These are phyloP conservation scores for Penicillium salamii DNA, from an alignment of 495 filamentous ascomycete species.

Conservation along the genomic window DNA sequence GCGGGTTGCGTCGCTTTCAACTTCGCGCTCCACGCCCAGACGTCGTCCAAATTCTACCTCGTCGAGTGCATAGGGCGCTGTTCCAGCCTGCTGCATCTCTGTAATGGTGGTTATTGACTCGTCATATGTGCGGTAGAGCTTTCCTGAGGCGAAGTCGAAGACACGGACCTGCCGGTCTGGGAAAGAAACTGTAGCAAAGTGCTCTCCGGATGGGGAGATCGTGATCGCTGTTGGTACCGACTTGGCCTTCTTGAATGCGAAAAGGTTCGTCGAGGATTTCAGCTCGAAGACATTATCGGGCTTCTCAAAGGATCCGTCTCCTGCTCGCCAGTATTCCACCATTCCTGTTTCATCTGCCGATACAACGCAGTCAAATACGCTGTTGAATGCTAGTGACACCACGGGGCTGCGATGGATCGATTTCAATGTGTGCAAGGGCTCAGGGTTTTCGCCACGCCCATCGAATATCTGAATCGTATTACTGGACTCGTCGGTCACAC, in stretches of 20 bases:
- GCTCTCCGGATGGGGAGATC: slow-evolving; percentile 77
- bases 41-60: slow-evolving; percentile 90
- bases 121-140: slow-evolving; percentile 88
- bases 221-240: slow-evolving; percentile 80
- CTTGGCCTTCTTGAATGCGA: slow-evolving; percentile 96
- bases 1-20: slow-evolving; percentile 66
- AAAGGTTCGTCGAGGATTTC: slow-evolving; percentile 89
- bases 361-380: slow-evolving; percentile 81
- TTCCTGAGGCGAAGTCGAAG: slow-evolving; percentile 87
- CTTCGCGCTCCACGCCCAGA: slow-evolving; percentile 80
- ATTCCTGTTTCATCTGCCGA: slow-evolving; percentile 89
- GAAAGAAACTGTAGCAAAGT: slow-evolving; percentile 88
- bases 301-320: slow-evolving; percentile 74
- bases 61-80: slow-evolving; percentile 72
- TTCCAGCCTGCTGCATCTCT: slow-evolving; percentile 93
- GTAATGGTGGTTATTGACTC: slow-evolving; percentile 83
- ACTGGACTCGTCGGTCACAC: slow-evolving; percentile 78
- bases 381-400: slow-evolving; percentile 83
- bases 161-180: slow-evolving; percentile 89
- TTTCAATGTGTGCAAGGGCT: slow-evolving; percentile 69
- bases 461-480: slow-evolving; percentile 79
- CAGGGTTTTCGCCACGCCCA: slow-evolving; percentile 75
- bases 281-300: slow-evolving; percentile 86
- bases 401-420: slow-evolving; percentile 76
- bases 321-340: slow-evolving; percentile 93